Conservation (phyloP, 2,329 filamentous ascomycete genomes). For the Colletotrichum sp. region DNA sequence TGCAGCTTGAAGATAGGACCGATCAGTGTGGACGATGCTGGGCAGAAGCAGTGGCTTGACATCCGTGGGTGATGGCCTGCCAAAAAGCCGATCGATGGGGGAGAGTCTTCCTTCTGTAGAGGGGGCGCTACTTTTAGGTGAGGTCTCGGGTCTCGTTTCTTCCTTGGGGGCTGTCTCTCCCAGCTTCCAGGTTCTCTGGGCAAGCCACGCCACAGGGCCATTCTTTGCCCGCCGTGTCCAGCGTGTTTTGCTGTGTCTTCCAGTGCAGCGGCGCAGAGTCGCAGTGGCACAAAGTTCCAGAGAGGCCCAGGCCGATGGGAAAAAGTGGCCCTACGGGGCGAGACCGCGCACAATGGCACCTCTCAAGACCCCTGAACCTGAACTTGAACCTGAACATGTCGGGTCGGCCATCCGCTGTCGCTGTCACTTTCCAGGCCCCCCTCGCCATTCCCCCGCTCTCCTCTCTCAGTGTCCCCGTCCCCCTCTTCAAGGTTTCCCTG, state of each 20-base stretch:
- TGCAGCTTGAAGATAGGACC: background rate
- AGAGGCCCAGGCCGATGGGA: background rate
- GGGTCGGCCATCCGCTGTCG: background rate
- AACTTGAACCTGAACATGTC: background rate
- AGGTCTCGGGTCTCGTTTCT: background rate
- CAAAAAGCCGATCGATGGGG: conserved; percentile 3
- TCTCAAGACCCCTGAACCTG: background rate
- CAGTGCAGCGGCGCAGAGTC: background rate
- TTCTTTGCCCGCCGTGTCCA: no score
- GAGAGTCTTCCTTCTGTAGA: conserved; percentile 1
- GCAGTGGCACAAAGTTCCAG: background rate
- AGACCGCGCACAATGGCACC: background rate
- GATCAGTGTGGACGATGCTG: background rate
- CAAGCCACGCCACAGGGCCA: background rate
- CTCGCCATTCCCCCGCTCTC: background rate
- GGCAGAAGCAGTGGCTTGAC: background rate
- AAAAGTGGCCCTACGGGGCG: conserved; percentile 5
- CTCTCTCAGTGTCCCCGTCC: background rate
- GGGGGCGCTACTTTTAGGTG: background rate
- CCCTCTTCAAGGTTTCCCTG: background rate
- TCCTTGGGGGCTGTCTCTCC: background rate
- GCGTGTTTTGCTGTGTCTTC: background rate
- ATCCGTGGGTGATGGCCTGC: background rate
- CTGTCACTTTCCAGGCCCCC: background rate
- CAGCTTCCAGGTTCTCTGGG: background rate